Evolutionary conservation across 139 green algal species (phyloP), one percentile per base, ranked within the genome.

Genomic region (Nannochloris sp.): DNA sequence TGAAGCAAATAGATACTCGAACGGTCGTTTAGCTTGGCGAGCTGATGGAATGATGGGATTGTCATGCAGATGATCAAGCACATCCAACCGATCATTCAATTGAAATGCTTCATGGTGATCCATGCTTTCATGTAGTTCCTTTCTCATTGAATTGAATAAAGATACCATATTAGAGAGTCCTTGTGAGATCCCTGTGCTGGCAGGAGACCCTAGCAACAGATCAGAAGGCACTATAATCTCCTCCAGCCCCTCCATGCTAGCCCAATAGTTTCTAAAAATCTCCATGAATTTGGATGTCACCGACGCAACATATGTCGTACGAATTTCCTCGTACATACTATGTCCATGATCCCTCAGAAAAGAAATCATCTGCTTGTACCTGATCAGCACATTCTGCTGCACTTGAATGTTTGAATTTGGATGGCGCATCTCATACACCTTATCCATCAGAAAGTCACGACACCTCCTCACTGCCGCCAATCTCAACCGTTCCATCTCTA

Each of bases 401-500:
- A 50, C 53, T 70, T 93, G 86, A 40, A 97, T 82, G 81, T 98
- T 97, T 57, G 92, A 96, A 74, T 92, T 93, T 57, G 92, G 89
- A 68, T 90, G 89, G 14, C 87, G 77, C 48, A 98, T 80, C 48
- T 78, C 68, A 40, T 85, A 88, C 61, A 98, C 83, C 69, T 87
- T 81, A 53, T 70, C 36, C 60, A 84, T 69, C 10, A 84, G 64
- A 36, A 67, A 63, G 23, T 84, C 78, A 0, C 75, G 46, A 16
- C 81, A 79, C 63, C 87, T 91, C 3, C 64, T 57, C 2, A 95
- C 71, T 3, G 84, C 90, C 68, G 82, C 90, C 3, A 85, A 68
- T 8, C 87, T 74, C 57, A 98, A 78, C 72, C 86, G 81, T 62
- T 97, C 85, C 56, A 98, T 78, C 70, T 94, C 91, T 0, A 80